Conservation (phyloP, 306 rosid genomes). For the Macrotyloma uniflorum region DNA sequence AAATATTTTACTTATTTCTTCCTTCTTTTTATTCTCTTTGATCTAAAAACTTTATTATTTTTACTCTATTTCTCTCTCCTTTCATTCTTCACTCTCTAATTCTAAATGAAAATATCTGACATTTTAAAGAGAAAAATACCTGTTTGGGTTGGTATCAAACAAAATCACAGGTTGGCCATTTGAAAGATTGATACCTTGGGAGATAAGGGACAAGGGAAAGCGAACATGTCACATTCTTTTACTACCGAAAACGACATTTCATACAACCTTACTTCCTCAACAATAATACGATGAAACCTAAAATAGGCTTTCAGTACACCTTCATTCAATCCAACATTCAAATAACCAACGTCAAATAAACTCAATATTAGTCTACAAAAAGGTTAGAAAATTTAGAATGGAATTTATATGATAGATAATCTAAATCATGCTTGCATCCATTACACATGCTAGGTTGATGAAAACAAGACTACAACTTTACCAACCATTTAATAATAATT, state of each 20-base stretch:
- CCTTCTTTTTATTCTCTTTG: too few species aligned
- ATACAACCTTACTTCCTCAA: background rate
- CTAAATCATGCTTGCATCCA: background rate
- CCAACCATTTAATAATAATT: too few species aligned
- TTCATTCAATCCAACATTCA: background rate
- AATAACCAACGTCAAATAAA: background rate
- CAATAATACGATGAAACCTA: constrained; percentile 1
- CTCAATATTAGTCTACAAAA: background rate
- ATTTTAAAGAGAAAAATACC: too few species aligned
- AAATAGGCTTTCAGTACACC: constrained; percentile 7
- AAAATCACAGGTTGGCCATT: background rate
- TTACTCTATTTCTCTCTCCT: too few species aligned
- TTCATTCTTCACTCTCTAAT: too few species aligned
- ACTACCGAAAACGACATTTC: constrained; percentile 27
- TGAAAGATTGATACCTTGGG: background rate
- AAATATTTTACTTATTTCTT: too few species aligned
- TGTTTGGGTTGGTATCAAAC: too few species aligned
- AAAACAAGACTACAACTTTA: background rate
- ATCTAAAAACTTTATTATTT: too few species aligned
- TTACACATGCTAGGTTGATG: constrained; percentile 1
- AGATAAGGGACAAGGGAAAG: background rate
- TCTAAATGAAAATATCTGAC: too few species aligned
- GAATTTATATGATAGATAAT: constrained; percentile 13
- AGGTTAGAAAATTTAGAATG: background rate
- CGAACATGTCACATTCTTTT: constrained; percentile 1